phyloP scores from a whole-genome alignment of 2,329 filamentous ascomycete genomes.

The Colletotrichum zoysiae region DNA sequence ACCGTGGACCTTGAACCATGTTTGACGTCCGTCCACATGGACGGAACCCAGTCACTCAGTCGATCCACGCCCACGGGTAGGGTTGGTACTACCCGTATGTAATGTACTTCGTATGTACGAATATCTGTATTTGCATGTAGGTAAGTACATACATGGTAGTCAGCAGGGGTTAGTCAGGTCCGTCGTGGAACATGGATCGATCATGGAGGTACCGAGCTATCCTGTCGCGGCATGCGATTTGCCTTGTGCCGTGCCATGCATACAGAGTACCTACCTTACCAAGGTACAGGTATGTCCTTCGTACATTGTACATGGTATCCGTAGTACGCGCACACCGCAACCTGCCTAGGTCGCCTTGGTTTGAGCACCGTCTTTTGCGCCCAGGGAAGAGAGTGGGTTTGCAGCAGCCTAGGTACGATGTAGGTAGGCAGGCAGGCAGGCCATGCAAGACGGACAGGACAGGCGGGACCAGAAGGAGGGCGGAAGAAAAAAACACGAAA shows the following conservation, averaged over 20 bases:
- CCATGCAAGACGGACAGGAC: conserved; percentile 19
- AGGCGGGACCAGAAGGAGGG: conserved; percentile 1
- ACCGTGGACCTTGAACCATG: conserved; percentile 15
- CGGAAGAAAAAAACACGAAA: conserved; percentile 37
- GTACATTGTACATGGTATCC: no score
- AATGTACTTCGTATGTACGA: no score
- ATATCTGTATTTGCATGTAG: no score
- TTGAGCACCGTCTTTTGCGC: neutral
- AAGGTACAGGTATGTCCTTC: neutral
- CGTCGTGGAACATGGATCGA: neutral
- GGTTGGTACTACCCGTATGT: no score
- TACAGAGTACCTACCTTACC: no score
- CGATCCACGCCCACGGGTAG: conserved; percentile 7
- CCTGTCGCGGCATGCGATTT: conserved; percentile 1
- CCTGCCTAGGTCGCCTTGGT: no score
- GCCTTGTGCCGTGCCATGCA: neutral
- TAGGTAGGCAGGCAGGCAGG: no score
- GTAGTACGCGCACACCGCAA: no score
- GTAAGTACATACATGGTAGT: no score
- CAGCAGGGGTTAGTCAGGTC: neutral
- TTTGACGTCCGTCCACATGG: conserved; percentile 2
- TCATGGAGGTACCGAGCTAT: neutral
- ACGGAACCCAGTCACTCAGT: neutral
- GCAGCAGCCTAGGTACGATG: neutral
- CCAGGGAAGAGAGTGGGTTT: neutral